phyloP scores from a whole-genome alignment of 768 basidiomycete genomes.

The Lenzites betulinus region DNA sequence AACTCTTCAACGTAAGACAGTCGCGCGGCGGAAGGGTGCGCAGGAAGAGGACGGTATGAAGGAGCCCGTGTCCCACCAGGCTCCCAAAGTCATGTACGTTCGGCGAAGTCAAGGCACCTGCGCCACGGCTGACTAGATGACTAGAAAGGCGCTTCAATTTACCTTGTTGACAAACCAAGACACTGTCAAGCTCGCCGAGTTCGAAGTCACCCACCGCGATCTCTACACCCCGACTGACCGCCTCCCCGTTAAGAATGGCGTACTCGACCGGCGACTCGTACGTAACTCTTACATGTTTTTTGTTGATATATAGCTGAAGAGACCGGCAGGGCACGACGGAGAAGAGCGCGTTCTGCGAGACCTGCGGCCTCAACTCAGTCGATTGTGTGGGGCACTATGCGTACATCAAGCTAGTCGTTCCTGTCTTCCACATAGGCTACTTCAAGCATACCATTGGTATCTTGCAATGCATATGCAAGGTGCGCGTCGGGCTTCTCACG shows the following conservation, averaged over 20 bases:
- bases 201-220: conserved; percentile 92
- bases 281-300: background rate
- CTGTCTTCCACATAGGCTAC: conserved; percentile 98
- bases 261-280: conserved; percentile 89
- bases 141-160: conserved; percentile 95
- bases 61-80: conserved; percentile 76
- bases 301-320: background rate
- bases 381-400: conserved; percentile 99
- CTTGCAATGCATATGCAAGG: conserved; percentile 97
- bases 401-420: conserved; percentile 95
- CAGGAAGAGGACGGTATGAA: conserved; percentile 52
- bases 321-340: conserved; percentile 83
- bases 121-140: background rate
- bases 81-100: conserved; percentile 80
- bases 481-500: conserved; percentile 34
- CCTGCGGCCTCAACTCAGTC: conserved; percentile 87
- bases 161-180: conserved; percentile 92
- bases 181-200: conserved; percentile 93
- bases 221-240: conserved; percentile 85
- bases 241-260: conserved; percentile 87
- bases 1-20: background rate
- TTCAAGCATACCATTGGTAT: conserved; percentile 95
- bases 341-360: conserved; percentile 90
- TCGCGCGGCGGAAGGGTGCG: background rate
- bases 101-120: background rate